These are phyloP conservation scores for Penicillium sclerotigenum DNA, from an alignment of 2,329 filamentous ascomycete species.

Conservation along the genomic window DNA sequence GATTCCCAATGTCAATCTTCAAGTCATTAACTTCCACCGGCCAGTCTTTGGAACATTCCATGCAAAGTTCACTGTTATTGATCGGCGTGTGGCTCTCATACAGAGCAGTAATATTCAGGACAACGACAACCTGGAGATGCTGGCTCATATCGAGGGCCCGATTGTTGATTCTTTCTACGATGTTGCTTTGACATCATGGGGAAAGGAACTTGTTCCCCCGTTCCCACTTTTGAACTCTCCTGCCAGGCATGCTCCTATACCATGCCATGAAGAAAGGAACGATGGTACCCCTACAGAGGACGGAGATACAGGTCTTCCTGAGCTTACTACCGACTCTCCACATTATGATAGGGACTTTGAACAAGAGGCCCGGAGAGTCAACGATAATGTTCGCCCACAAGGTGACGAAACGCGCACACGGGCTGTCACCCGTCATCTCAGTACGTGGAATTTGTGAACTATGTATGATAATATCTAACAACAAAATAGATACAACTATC, in stretches of 20 bases:
- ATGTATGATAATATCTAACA: background rate
- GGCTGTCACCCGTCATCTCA: conserved; percentile 64
- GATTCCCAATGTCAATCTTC: conserved; percentile 67
- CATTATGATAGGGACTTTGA: conserved; percentile 63
- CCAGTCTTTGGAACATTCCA: conserved; percentile 72
- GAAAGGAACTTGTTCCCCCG: conserved; percentile 58
- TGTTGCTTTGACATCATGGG: conserved; percentile 69
- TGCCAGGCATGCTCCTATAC: conserved; percentile 36
- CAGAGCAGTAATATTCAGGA: conserved; percentile 76
- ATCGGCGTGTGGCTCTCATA: conserved; percentile 65
- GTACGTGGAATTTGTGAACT: conserved; percentile 19
- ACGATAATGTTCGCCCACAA: conserved; percentile 53
- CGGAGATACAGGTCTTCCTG: conserved; percentile 40
- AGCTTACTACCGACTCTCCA: conserved; percentile 58
- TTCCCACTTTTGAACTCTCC: conserved; percentile 56
- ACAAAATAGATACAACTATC: conserved; percentile 50
- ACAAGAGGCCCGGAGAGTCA: conserved; percentile 61
- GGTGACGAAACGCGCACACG: conserved; percentile 54
- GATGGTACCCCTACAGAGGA: conserved; percentile 10
- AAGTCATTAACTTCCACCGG: conserved; percentile 70
- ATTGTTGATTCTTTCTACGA: conserved; percentile 76
- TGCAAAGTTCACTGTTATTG: conserved; percentile 73
- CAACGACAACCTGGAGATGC: conserved; percentile 80
- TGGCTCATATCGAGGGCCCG: conserved; percentile 70
- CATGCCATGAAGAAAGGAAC: conserved; percentile 19